Percentiles rank a stretch among this genome's conserved stretches.
These are phyloP conservation scores for Elaeagnus macrophylla DNA, from an alignment of 306 rosid genomes.

Conservation along the genomic window DNA sequence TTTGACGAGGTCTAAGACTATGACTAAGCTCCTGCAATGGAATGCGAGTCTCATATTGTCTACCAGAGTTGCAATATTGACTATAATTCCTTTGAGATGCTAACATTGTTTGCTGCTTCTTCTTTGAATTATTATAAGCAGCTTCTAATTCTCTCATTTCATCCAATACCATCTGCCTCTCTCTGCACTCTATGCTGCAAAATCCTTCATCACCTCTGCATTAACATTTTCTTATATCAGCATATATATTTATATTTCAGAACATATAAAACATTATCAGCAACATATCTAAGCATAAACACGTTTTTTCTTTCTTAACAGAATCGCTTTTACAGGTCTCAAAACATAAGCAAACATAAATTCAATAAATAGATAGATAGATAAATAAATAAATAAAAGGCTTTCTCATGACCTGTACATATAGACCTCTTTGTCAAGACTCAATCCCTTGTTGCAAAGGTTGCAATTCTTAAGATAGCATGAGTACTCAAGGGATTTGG, in stretches of 20 bases:
- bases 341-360: neutral
- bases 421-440: conserved; percentile 41
- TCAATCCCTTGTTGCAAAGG: conserved; percentile 35
- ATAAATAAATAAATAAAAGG: neutral
- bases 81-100: conserved; percentile 22
- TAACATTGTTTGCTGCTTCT: neutral
- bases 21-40: too few species aligned
- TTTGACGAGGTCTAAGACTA: conserved; percentile 1
- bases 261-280: too few species aligned
- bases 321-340: too few species aligned
- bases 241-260: too few species aligned
- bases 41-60: conserved; percentile 8
- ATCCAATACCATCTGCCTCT: conserved; percentile 35
- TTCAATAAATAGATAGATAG: neutral
- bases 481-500: neutral
- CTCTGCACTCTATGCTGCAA: conserved; percentile 40
- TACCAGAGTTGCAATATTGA: neutral
- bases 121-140: conserved; percentile 18
- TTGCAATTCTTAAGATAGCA: conserved; percentile 34
- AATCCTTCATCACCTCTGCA: conserved; percentile 45
- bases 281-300: too few species aligned
- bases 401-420: conserved; percentile 39
- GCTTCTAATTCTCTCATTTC: conserved; percentile 36
- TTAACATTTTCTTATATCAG: neutral
- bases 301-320: too few species aligned